Base-by-base conservation (phyloP, 352 stramenopile genomes). In the Phytopythium mirpurense region DNA sequence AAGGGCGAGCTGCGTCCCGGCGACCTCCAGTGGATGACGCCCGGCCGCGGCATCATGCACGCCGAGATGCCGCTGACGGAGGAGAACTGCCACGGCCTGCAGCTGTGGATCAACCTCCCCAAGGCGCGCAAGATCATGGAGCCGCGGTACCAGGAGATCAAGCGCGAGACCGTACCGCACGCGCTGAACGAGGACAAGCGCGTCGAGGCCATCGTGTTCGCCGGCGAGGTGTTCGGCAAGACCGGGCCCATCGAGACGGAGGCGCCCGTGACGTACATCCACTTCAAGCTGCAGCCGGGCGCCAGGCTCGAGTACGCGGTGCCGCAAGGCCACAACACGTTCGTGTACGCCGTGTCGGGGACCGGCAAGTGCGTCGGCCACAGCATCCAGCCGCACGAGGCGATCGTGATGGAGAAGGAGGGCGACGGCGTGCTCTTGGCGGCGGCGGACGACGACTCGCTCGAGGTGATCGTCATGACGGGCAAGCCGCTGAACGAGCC, bases 1-100 rank as follows among this genome's bases (percentile, higher is more conserved):
- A 75, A 78, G 53, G 74, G 74, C 14, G 64, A 78, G 49, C 51
- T 85, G 0, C 54, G 60, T 16, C 51, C 74, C 15, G 74, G 74
- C 32, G 74, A 83, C 55, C 47, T 85, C n/a, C 74, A 85, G 60
- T 85, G 74, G 74, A 83, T 85, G 74, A 83, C 68, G 0, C 65
- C 74, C 0, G 74, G 72, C 1, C 68, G 58, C 12, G 74, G 69
- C 4, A 85, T 85, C 36, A 50, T 83, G 23, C 74, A 85, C 34
- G 68, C 74, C 15, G 72, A 83, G 35, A 83, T 83, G 67, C 71
- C 72, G 0, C 63, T 44, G 12, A 68, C 45, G 15, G 52, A 67
- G 5, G 60, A 67, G 38, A 64, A 54, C 29, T 60, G 67, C 15
- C 66, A 78, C 38, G 74, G 68, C 11, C 52, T 83, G 19, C 72